A percentile compares a stretch with the other conserved stretches of the same genome.
phyloP scores from a whole-genome alignment of 2,329 filamentous ascomycete species.

The Albophoma yamanashiensis region DNA sequence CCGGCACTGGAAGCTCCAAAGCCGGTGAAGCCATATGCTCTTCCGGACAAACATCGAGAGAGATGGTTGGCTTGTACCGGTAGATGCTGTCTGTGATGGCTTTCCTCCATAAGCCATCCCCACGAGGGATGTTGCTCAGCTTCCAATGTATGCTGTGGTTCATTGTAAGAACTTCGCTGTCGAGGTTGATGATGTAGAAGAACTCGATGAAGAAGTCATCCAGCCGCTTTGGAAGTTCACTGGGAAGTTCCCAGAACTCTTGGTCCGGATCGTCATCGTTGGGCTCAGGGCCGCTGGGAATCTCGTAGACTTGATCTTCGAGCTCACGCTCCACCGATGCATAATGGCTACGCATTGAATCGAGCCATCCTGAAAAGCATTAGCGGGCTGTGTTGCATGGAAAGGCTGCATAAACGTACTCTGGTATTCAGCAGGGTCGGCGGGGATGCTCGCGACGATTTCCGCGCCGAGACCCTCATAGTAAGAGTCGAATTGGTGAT shows the following conservation, averaged over 20 bases:
- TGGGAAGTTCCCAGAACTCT: background rate
- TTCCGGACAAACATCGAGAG: constrained; percentile 3
- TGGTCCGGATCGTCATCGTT: background rate
- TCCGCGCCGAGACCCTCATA: constrained; percentile 1
- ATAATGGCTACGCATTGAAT: constrained; percentile 1
- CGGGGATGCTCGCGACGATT: constrained; percentile 2
- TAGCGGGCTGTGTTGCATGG: background rate
- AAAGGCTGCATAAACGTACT: background rate
- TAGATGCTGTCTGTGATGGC: constrained; percentile 5
- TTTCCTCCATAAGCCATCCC: constrained; percentile 4
- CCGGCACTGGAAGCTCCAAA: constrained; percentile 3
- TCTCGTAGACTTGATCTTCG: constrained; percentile 3
- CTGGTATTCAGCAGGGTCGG: constrained; percentile 2
- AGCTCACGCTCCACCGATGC: constrained; percentile 1
- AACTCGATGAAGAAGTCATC: constrained; percentile 1
- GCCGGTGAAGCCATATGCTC: constrained; percentile 7
- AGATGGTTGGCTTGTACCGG: constrained; percentile 4
- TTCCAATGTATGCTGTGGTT: constrained; percentile 8
- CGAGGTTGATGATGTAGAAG: constrained; percentile 8
- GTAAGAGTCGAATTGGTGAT: constrained; percentile 2
- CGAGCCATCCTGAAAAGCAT: constrained; percentile 4
- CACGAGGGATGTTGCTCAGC: constrained; percentile 7
- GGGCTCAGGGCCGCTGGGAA: background rate
- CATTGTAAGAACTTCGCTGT: constrained; percentile 9
- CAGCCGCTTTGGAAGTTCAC: constrained; percentile 3